Conservation (phyloP, 1,284 basidiomycete genomes). For the Naganishia cerealis region DNA sequence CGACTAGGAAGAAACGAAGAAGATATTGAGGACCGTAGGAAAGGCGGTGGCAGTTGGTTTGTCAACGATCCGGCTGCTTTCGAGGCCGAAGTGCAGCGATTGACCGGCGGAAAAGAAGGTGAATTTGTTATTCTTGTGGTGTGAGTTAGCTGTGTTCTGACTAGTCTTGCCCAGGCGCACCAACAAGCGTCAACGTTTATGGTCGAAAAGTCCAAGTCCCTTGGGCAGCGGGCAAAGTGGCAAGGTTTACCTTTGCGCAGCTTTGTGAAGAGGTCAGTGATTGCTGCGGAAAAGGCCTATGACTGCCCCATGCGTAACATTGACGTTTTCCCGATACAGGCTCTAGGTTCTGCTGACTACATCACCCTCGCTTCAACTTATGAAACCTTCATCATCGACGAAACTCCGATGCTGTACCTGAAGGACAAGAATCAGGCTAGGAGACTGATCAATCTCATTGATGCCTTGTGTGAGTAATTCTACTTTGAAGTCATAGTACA, state of each 20-base stretch:
- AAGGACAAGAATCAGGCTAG: slow-evolving; percentile 67
- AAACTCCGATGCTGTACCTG: slow-evolving; percentile 63
- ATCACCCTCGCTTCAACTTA: slow-evolving; percentile 64
- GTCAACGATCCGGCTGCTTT: slow-evolving; percentile 43
- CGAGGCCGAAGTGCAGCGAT: slow-evolving; percentile 44
- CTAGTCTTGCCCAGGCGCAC: slow-evolving; percentile 34
- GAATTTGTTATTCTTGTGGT: slow-evolving; percentile 21
- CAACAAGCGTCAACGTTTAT: slow-evolving; percentile 54
- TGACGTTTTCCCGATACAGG: slow-evolving; percentile 43
- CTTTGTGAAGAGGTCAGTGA: slow-evolving; percentile 62
- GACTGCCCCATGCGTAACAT: slow-evolving; percentile 7
- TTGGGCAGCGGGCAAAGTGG: slow-evolving; percentile 55
- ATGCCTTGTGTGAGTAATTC: slow-evolving; percentile 61
- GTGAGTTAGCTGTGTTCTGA: neutral
- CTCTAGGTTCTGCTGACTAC: slow-evolving; percentile 70
- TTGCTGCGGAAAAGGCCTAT: neutral
- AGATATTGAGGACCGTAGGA: slow-evolving; percentile 45
- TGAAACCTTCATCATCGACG: slow-evolving; percentile 62
- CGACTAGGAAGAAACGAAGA: slow-evolving; percentile 38
- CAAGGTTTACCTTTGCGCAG: slow-evolving; percentile 63
- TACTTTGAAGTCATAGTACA: slow-evolving; percentile 42
- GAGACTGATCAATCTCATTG: slow-evolving; percentile 69
- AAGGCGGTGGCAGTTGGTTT: slow-evolving; percentile 45
- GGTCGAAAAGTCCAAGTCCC: slow-evolving; percentile 61
- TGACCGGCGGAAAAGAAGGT: slow-evolving; percentile 40